phyloP scores from a whole-genome alignment of 116 monocot genomes.

The Thalassia testudinum region DNA sequence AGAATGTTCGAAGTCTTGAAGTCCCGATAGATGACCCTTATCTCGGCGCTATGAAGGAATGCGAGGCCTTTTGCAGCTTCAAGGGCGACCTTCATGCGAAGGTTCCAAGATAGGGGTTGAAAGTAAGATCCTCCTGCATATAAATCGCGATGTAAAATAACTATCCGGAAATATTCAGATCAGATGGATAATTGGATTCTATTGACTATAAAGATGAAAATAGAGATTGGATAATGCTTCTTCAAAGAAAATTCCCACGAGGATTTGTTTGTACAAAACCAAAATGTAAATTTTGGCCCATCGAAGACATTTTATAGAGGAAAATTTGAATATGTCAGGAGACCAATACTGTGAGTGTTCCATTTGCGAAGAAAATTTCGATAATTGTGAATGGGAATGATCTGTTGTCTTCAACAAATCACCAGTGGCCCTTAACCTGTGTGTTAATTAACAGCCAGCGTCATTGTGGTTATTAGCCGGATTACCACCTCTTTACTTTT shows the following conservation, averaged over 20 bases:
- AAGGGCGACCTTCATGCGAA: constrained; percentile 42
- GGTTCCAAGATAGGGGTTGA: constrained; percentile 49
- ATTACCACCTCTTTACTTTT: no score
- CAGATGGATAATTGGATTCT: no score
- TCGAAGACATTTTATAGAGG: not conserved
- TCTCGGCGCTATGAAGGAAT: constrained; percentile 29
- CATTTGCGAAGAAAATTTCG: no score
- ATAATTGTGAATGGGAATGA: no score
- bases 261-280: no score
- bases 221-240: not conserved
- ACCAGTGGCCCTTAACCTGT: no score
- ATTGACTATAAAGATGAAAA: not conserved
- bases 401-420: no score
- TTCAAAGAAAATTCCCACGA: no score
- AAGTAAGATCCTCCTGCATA: constrained; percentile 42
- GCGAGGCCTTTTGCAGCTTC: constrained; percentile 50
- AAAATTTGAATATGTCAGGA: not conserved
- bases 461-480: no score
- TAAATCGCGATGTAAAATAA: not conserved
- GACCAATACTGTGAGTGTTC: no score
- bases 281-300: no score
- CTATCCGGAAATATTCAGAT: not conserved
- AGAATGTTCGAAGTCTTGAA: constrained; percentile 51
- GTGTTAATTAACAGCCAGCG: no score
- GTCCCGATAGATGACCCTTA: constrained; percentile 51